phyloP scores from a whole-genome alignment of 2,329 filamentous ascomycete genomes.

The Aspergillus awamori region DNA sequence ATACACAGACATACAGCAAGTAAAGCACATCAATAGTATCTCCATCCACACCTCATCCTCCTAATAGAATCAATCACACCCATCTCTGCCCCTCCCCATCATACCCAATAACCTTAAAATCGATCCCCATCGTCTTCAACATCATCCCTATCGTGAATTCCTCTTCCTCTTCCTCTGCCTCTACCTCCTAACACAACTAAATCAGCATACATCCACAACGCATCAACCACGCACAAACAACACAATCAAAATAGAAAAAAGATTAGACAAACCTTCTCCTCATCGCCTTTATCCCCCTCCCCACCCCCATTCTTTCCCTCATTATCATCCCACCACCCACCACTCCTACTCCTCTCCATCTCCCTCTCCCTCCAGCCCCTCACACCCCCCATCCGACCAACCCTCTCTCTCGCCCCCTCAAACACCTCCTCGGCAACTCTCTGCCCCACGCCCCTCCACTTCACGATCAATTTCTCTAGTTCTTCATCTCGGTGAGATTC shows the following conservation, averaged over 20 bases:
- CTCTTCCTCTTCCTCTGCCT: slow-evolving; percentile 39
- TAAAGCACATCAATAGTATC: background rate
- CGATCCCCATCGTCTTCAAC: slow-evolving; percentile 67
- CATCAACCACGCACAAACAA: too few species aligned
- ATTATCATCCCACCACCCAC: slow-evolving; percentile 32
- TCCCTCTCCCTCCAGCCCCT: slow-evolving; percentile 57
- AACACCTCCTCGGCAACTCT: slow-evolving; percentile 71
- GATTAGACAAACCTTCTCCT: slow-evolving; percentile 41
- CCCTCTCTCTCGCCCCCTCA: slow-evolving; percentile 59
- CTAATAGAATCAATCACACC: slow-evolving; percentile 28
- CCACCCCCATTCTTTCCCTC: slow-evolving; percentile 20
- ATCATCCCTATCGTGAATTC: slow-evolving; percentile 72
- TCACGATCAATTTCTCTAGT: slow-evolving; percentile 57
- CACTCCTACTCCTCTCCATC: slow-evolving; percentile 42
- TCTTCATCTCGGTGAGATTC: slow-evolving; percentile 53
- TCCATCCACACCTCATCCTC: background rate
- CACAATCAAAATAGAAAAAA: slow-evolving; percentile 27
- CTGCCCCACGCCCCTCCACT: slow-evolving; percentile 64
- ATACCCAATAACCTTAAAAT: slow-evolving; percentile 65
- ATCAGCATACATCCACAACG: background rate
- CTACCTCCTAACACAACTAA: background rate
- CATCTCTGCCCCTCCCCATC: slow-evolving; percentile 61
- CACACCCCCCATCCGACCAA: slow-evolving; percentile 66
- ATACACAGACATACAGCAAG: background rate
- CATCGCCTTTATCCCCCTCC: slow-evolving; percentile 25